Base-by-base conservation (phyloP, 2,329 filamentous ascomycete genomes). In the Arthrinium phaeospermum region DNA sequence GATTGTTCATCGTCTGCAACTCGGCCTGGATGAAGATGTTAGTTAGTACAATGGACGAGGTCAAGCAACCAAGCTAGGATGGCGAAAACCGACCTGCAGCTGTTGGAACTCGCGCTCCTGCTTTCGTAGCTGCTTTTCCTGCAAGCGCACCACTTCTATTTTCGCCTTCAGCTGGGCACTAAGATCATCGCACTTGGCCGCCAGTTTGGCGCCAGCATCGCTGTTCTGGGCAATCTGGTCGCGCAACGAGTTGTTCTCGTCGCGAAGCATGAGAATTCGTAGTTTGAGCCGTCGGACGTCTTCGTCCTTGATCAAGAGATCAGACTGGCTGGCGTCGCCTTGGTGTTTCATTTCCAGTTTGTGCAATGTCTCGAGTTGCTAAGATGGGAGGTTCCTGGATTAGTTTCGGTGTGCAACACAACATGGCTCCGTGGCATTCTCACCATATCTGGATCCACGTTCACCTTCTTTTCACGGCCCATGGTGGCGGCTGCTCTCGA, bases 261-360 rank as follows among this genome's bases (percentile, higher is more conserved):
- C 91, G 74, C 91, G 87, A n/a, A 93, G 85, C n/a, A 95, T 82
- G 71, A 95, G 83, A 71, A 91, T 86, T 74, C 91, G 89, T 73
- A 96, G 86, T 75, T 90, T 90, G 70, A 94, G 82, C 75, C 91
- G 88, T 68, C 95, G 91, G 51, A 90, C 86, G 73, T 92, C 90
- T 81, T 98, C 95, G 75, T 94, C 91, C 77, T 93, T 93, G 75
- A 90, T 84, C 71, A 97, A 86, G 14, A 92, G 85, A 70, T 93
- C 89, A 47, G 92, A 88, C 71, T 91, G 86, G 76, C 92, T 90
- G 71, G 89, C 82, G 75, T 88, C 89, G 73, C 88, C 87, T 75
- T 92, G 90, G 80, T 95, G 94, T 77, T 89, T 89, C 73, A 93
- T 83, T 80, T 97, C 94, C 70, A 95, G 87, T 34, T 86, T 81